A percentile compares a stretch with the other conserved stretches of the same genome.
Evolutionary conservation across 371 early-diverging fungal genomes (phyloP).

Genomic region (Mucor velutinosus): DNA sequence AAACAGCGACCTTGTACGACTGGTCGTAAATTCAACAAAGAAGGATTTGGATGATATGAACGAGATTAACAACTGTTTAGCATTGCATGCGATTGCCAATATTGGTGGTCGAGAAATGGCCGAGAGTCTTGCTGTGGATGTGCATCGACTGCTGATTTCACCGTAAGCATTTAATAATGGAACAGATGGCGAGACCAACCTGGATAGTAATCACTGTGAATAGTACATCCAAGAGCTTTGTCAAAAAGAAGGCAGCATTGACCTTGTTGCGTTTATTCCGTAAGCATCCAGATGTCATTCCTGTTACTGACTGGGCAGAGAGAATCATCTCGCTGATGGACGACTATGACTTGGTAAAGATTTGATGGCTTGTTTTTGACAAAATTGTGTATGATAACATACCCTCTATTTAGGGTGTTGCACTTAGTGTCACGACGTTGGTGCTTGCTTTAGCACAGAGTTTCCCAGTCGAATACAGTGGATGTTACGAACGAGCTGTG

Average conservation of each 20-base stretch:
- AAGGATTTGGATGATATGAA: slow-evolving; percentile 89
- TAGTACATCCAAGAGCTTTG: slow-evolving; percentile 79
- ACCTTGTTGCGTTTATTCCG: slow-evolving; percentile 88
- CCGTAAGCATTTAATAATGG: slow-evolving; percentile 54
- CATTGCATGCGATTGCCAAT: slow-evolving; percentile 94
- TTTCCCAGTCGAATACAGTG: slow-evolving; percentile 78
- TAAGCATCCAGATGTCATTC: slow-evolving; percentile 88
- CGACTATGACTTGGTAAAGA: slow-evolving; percentile 79
- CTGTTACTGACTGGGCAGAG: slow-evolving; percentile 89
- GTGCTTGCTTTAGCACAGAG: slow-evolving; percentile 88
- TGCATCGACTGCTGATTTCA: slow-evolving; percentile 81
- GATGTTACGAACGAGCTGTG: slow-evolving; percentile 78
- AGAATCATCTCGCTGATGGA: slow-evolving; percentile 81
- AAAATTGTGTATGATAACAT: neutral
- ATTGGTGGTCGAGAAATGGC: slow-evolving; percentile 93
- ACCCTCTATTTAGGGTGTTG: slow-evolving; percentile 71
- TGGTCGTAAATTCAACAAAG: slow-evolving; percentile 86
- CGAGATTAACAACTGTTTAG: slow-evolving; percentile 90
- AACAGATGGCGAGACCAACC: too few species aligned
- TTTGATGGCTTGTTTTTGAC: too few species aligned
- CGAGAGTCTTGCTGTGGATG: slow-evolving; percentile 81
- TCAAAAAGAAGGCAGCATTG: slow-evolving; percentile 96
- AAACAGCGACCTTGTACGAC: slow-evolving; percentile 77
- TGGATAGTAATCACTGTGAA: neutral
- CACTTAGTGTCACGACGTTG: slow-evolving; percentile 80